These are phyloP conservation scores for Juglanconis oblonga DNA, from an alignment of 2,329 filamentous ascomycete species.

Conservation along the genomic window DNA sequence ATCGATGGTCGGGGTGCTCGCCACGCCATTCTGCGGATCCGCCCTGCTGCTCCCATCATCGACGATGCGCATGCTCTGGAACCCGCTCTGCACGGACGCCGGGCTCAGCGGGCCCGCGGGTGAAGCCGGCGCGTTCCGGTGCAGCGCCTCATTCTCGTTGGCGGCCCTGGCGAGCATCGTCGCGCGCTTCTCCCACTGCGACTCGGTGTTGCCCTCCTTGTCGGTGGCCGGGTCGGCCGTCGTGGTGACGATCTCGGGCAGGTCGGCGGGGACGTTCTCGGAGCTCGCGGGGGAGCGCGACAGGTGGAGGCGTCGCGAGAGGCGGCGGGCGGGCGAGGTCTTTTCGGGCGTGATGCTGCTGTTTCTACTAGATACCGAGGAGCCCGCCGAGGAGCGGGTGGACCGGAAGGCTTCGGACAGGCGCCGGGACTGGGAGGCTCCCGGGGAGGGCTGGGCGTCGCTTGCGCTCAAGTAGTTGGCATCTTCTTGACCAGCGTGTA, in stretches of 20 bases:
- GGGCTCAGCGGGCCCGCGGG: constrained; percentile 19
- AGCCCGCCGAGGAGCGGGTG: constrained; percentile 42
- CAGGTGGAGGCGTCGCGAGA: constrained; percentile 72
- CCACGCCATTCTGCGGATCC: constrained; percentile 28
- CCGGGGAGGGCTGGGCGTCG: constrained; percentile 19
- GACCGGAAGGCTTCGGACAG: constrained; percentile 31
- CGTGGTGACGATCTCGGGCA: constrained; percentile 67
- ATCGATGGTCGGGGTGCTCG: constrained; percentile 54
- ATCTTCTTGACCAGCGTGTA: constrained; percentile 20
- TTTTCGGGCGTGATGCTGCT: constrained; percentile 31
- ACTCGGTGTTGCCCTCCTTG: constrained; percentile 48
- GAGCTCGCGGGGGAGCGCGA: constrained; percentile 58
- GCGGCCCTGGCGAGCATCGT: constrained; percentile 67
- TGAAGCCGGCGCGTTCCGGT: constrained; percentile 41
- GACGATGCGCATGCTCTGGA: constrained; percentile 27
- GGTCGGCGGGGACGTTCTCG: constrained; percentile 71
- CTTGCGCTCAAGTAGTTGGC: constrained; percentile 25
- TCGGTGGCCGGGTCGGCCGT: constrained; percentile 46
- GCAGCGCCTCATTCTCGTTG: constrained; percentile 52
- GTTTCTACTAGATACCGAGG: constrained; percentile 41
- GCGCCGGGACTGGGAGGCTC: constrained; percentile 25
- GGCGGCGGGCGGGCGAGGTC: constrained; percentile 36
- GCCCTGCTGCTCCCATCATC: constrained; percentile 15
- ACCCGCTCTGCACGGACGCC: constrained; percentile 24
- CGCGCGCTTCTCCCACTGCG: constrained; percentile 87